These are phyloP conservation scores for Apostasia shenzhenica DNA, from an alignment of 106 monocot genomes.

Conservation along the genomic window DNA sequence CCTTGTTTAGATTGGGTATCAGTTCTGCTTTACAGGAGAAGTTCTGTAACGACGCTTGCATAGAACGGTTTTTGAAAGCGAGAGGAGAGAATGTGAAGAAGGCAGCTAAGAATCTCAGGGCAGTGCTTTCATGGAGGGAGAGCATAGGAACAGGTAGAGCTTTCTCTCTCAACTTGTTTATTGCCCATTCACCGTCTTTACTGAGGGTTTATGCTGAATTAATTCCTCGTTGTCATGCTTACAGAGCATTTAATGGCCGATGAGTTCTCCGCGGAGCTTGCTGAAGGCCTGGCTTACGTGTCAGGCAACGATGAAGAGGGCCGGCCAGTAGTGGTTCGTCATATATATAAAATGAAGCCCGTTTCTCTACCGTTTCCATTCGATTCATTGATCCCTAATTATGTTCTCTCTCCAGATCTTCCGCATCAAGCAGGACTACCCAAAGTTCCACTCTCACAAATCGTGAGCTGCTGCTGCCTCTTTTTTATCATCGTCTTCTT, in stretches of 20 bases:
- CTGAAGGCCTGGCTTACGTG: slow-evolving; percentile 83
- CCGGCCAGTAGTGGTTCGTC: slow-evolving; percentile 75
- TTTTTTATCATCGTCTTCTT: too few species aligned
- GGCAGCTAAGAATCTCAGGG: slow-evolving; percentile 75
- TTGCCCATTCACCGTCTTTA: background rate
- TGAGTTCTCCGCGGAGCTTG: slow-evolving; percentile 84
- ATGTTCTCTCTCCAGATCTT: slow-evolving; percentile 52
- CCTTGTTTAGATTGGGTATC: background rate
- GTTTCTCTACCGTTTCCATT: background rate
- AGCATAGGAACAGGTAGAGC: slow-evolving; percentile 57
- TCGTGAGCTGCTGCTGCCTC: slow-evolving; percentile 38
- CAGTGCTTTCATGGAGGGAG: slow-evolving; percentile 88
- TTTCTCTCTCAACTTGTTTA: background rate
- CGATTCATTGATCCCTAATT: background rate
- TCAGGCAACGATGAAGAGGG: slow-evolving; percentile 88
- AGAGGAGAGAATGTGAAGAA: slow-evolving; percentile 83
- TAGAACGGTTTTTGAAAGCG: slow-evolving; percentile 65
- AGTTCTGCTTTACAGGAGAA: slow-evolving; percentile 50
- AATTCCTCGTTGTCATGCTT: background rate
- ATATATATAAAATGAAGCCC: background rate
- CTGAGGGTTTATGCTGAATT: background rate
- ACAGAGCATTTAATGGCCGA: slow-evolving; percentile 91
- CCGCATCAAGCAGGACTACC: slow-evolving; percentile 88
- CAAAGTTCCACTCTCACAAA: slow-evolving; percentile 80
- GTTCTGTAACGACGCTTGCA: slow-evolving; percentile 83